These are phyloP conservation scores for Phytophthora pistaciae DNA, from an alignment of 352 stramenopile species.

Conservation along the genomic window DNA sequence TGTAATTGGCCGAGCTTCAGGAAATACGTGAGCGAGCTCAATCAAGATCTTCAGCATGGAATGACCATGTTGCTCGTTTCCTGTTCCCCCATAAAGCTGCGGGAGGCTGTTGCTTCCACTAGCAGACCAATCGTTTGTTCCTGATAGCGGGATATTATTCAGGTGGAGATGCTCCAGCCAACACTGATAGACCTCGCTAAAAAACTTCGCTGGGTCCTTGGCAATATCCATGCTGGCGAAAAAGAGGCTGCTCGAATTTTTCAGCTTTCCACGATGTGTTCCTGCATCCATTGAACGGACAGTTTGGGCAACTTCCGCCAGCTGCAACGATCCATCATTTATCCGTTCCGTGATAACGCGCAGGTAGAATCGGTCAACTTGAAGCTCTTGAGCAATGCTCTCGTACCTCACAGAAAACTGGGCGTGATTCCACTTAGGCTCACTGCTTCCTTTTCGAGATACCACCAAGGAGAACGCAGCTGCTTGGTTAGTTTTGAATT, in stretches of 20 bases:
- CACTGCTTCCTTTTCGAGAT: slow-evolving; percentile 31
- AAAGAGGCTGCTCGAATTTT: slow-evolving; percentile 61
- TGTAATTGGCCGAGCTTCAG: slow-evolving; percentile 54
- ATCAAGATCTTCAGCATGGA: slow-evolving; percentile 79
- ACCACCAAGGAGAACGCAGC: slow-evolving; percentile 29
- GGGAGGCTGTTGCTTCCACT: slow-evolving; percentile 43
- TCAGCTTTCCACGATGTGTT: slow-evolving; percentile 50
- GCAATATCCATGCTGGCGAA: slow-evolving; percentile 78
- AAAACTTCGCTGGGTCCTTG: slow-evolving; percentile 66
- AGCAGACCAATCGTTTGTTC: slow-evolving; percentile 42
- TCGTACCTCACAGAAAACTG: slow-evolving; percentile 76
- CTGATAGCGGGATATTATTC: slow-evolving; percentile 43
- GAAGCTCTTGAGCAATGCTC: slow-evolving; percentile 67
- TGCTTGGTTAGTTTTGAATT: slow-evolving; percentile 47
- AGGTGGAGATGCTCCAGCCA: slow-evolving; percentile 83
- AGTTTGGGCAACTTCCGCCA: slow-evolving; percentile 60
- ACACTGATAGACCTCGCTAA: slow-evolving; percentile 84
- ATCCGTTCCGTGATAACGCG: slow-evolving; percentile 78
- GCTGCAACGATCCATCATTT: slow-evolving; percentile 71
- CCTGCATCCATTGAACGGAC: slow-evolving; percentile 49
- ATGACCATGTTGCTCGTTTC: slow-evolving; percentile 58
- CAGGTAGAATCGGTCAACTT: slow-evolving; percentile 74
- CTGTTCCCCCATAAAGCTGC: slow-evolving; percentile 27
- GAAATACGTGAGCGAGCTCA: slow-evolving; percentile 68
- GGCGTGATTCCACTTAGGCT: slow-evolving; percentile 71